A percentile compares a stretch with the other conserved stretches of the same genome.
phyloP scores from a whole-genome alignment of 2,329 filamentous ascomycete genomes.

The Mycosphaerella sp. region DNA sequence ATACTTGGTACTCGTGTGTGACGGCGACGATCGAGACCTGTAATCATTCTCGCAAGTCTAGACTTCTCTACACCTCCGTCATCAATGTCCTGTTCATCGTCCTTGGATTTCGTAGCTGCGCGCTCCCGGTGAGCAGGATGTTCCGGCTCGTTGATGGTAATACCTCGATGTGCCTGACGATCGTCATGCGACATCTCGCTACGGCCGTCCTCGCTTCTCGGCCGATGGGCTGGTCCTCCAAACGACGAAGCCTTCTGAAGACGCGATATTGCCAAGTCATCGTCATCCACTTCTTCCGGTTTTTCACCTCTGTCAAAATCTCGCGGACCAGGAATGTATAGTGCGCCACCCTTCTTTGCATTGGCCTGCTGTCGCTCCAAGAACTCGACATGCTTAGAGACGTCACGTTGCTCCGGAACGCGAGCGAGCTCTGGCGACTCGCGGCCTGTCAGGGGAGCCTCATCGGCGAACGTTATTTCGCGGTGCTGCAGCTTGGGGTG shows the following conservation, averaged over 20 bases:
- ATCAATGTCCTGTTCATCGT: neutral
- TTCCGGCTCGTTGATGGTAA: conserved; percentile 62
- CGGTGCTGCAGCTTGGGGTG: conserved; percentile 27
- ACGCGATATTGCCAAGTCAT: conserved; percentile 33
- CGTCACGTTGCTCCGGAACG: conserved; percentile 47
- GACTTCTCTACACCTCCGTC: conserved; percentile 13
- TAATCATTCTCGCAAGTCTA: conserved; percentile 3
- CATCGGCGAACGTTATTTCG: conserved; percentile 64
- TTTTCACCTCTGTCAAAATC: conserved; percentile 79
- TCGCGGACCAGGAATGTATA: conserved; percentile 85
- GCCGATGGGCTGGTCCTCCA: conserved; percentile 17
- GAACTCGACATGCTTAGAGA: conserved; percentile 75
- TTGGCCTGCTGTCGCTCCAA: conserved; percentile 71
- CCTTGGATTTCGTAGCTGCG: conserved; percentile 13
- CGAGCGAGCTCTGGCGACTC: conserved; percentile 41
- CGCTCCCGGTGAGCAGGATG: conserved; percentile 34
- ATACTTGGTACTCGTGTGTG: conserved; percentile 10
- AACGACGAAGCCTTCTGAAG: conserved; percentile 26
- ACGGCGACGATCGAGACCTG: conserved; percentile 10
- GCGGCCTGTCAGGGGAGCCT: conserved; percentile 42
- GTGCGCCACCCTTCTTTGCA: conserved; percentile 56
- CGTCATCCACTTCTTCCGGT: conserved; percentile 54
- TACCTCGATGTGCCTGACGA: conserved; percentile 46
- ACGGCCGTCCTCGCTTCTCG: conserved; percentile 20
- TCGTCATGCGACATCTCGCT: conserved; percentile 12